Base-by-base conservation (phyloP, 208 protist species). In the Vickermania ingenoplastis region DNA sequence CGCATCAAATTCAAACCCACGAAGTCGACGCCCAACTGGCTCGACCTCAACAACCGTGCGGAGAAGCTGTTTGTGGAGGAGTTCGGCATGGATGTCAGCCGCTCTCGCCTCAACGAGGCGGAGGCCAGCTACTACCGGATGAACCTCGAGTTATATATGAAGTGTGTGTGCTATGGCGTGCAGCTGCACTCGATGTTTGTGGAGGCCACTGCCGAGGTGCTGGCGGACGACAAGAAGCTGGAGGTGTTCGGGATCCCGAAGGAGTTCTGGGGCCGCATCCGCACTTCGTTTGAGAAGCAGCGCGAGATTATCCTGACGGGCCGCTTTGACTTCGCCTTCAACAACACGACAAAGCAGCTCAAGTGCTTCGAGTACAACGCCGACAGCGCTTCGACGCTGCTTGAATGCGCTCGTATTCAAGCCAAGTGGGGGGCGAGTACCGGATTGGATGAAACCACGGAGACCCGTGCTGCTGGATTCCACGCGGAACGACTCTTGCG, bases 351-450 rank as follows among this genome's bases (percentile, higher is more conserved):
- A 14, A 61, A 82, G 23, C 23, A 63, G 26, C 75, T 95, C 65
- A 95, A 95, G 71, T 89, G 83, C 60, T 92, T 93, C 63, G 89
- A 95, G 73, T 95, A 95, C 78, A 95, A 95, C 72, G 89, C 89
- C 3, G 89, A 95, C 59, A 95, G 89, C 69, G 86, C 89, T 22
- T 87, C 83, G 2, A 90, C 83, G 53, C 68, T 95, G 53, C 66
- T 95, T 49, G 89, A 95, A 67, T 92, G 86, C 63, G 89, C 71
- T 31, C 75, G 73, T 53, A 88, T 95, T 67, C 89, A 95, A 65
- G 61, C 81, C 50, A 92, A 95, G 71, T 95, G 89, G 86, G 86
- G 80, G 4, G 54, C 81, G 48, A 79, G 71, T n/a, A 69, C 90
- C 31, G 86, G 84, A 17, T 31, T 95, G 45, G 64, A 72, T 45